Evolutionary conservation across 805 yeast genomes (phyloP), one percentile per base, ranked within the genome.

Genomic region (Kregervanrija fluxuum): DNA sequence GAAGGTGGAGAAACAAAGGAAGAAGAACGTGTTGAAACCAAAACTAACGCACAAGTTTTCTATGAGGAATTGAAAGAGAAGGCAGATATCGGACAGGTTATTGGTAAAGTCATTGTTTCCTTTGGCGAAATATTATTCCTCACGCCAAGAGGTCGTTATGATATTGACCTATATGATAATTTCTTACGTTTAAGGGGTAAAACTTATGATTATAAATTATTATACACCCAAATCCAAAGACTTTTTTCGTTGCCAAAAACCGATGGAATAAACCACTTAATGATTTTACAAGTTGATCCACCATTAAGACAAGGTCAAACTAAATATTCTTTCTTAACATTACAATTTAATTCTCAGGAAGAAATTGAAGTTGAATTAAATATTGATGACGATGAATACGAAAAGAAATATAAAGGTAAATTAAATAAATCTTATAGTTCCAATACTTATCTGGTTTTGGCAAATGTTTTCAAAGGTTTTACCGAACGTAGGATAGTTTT

Each of bases 301-400:
- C 99, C 99, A 2, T 71, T 93, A 52, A 81, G 98, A 63, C 99
- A 93, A 68, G 99, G 99, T 45, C 98, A 93, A 68, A 93, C 99
- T 0, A 79, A 96, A 48, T 91, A 93, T 59, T 95, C 96, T 35
- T 93, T 87, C 62, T 70, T 93, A 60, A 91, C 89, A 11, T 67
- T 91, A 62, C 99, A 93, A 67, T 87, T 93, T 59, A 77, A 83
- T 48, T 79, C 81, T 44, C 96, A 89, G 51, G 99, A 93, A 64
- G 95, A 86, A 59, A 77, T 87, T 40, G 96, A 89, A 63, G 82
- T 91, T 34, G 96, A 88, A 59, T 71, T 93, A 55, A 90, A 93
- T 60, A 63, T 93, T 15, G 80, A 81, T 35, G 95, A 90, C 37
- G 86, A 77, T 37, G 96, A 86, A 55, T 89, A 79, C 60, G 81